Base-by-base conservation (phyloP, 805 yeast genomes). In the Cephaloascus albidus region DNA sequence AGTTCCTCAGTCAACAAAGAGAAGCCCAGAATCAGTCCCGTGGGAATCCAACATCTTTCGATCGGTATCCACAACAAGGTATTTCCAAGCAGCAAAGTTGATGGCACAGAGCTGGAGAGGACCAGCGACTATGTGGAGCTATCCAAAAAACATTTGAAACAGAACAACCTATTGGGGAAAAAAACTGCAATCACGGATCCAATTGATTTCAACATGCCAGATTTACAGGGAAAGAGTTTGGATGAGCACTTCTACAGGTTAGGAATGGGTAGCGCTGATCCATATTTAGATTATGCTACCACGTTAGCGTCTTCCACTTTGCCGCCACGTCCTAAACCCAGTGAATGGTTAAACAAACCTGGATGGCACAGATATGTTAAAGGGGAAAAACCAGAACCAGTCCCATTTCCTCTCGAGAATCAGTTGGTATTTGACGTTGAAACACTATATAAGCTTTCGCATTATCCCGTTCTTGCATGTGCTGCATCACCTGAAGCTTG, bases 391-490 rank as follows among this genome's bases (percentile, higher is more conserved):
- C 88, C 95, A 0, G 57, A 59, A 17, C 42, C 53, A 0, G 96
- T 93, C 0, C 65, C 64, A 0, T 80, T 61, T 49, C 98, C 98
- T 0, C 46, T 61, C 3, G 97, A 85, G 41, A 70, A 78, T 33
- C 76, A 74, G 2, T 52, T 93, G 10, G 88, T 84, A 0, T 90
- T 90, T 56, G 99, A 93, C 58, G 89, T 86, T 10, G 99, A 93
- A 55, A 85, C 82, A 0, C 55, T 89, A 51, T 89, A 87, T 59
- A 81, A 85, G 47, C 58, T 76, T 1, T 76, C 93, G 0, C 73
- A 71, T 3, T 89, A 77, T 53, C 81, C 97, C 0, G 76, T 84
- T 0, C 54, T 93, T 58, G 96, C 96, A 2, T 74, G 85, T 0
- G 95, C 96, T 10, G 79, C 71, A 2, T 78, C 96, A 0, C 55